A percentile compares a stretch with the other conserved stretches of the same genome.
Evolutionary conservation across 129 eudicot genomes (phyloP).

Genomic region (Escallonia rubra): DNA sequence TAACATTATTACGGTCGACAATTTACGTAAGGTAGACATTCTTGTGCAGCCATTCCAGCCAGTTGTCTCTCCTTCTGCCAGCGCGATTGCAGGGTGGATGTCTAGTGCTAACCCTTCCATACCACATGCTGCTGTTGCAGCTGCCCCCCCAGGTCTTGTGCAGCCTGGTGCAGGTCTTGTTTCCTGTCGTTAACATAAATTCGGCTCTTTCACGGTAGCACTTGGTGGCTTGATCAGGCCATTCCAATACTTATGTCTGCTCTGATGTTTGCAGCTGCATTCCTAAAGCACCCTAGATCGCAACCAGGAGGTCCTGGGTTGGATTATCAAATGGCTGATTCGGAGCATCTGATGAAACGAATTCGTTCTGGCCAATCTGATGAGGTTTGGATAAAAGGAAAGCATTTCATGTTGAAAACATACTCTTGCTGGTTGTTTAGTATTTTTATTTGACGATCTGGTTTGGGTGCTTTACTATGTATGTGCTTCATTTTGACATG

Average conservation of each 20-base stretch:
- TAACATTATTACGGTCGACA: neutral
- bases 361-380: slow-evolving; percentile 72
- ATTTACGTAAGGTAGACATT: slow-evolving; percentile 1
- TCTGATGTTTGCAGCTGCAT: slow-evolving; percentile 47
- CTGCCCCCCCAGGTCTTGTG: slow-evolving; percentile 77
- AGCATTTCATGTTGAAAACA: neutral
- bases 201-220: too few relatives aligned
- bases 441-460: slow-evolving; percentile 1
- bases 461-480: neutral
- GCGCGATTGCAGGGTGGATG: slow-evolving; percentile 89
- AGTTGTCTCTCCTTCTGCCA: slow-evolving; percentile 74
- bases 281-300: slow-evolving; percentile 76
- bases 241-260: neutral
- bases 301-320: slow-evolving; percentile 72
- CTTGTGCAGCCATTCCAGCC: slow-evolving; percentile 74
- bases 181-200: neutral
- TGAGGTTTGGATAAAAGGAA: slow-evolving; percentile 41
- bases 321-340: slow-evolving; percentile 84
- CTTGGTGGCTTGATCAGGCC: neutral
- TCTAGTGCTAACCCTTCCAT: slow-evolving; percentile 66
- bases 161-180: slow-evolving; percentile 55
- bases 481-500: slow-evolving; percentile 9
- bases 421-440: slow-evolving; percentile 5
- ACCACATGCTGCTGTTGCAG: slow-evolving; percentile 67
- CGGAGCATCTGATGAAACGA: slow-evolving; percentile 83